These are phyloP conservation scores for Globisporangium recalcitrans DNA, from an alignment of 352 stramenopile species.

Conservation along the genomic window DNA sequence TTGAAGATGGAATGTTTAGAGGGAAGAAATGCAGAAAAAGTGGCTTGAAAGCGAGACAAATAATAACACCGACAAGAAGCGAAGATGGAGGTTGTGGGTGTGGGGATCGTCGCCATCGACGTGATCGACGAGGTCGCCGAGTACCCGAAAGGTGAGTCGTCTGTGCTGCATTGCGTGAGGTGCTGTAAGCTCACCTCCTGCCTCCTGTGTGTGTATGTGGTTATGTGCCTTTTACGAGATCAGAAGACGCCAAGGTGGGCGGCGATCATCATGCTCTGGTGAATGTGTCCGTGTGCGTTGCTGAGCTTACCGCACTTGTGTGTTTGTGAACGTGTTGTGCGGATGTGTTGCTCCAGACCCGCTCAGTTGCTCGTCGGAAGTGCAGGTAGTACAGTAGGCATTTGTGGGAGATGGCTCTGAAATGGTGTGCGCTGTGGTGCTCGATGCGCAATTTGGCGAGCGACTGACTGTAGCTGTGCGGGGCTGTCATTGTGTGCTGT, in stretches of 20 bases:
- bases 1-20: not conserved
- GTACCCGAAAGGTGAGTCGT: constrained; percentile 44
- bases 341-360: constrained; percentile 24
- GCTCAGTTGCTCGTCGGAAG: constrained; percentile 42
- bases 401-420: too few species aligned
- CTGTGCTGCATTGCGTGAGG: not conserved
- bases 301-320: too few species aligned
- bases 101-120: constrained; percentile 73
- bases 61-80: not conserved
- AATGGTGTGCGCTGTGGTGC: too few species aligned
- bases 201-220: not conserved
- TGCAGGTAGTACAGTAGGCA: too few species aligned
- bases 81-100: constrained; percentile 51
- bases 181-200: not conserved
- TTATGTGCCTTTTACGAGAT: not conserved
- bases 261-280: not conserved
- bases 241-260: constrained; percentile 57
- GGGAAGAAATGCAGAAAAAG: not conserved
- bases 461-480: not conserved
- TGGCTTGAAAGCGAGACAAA: not conserved
- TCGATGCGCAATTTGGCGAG: not conserved
- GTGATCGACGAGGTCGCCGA: constrained; percentile 54
- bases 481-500: not conserved
- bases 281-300: not conserved
- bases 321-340: not conserved